phyloP scores from a whole-genome alignment of 2,329 filamentous ascomycete genomes.

The Fusarium sarcochroum region DNA sequence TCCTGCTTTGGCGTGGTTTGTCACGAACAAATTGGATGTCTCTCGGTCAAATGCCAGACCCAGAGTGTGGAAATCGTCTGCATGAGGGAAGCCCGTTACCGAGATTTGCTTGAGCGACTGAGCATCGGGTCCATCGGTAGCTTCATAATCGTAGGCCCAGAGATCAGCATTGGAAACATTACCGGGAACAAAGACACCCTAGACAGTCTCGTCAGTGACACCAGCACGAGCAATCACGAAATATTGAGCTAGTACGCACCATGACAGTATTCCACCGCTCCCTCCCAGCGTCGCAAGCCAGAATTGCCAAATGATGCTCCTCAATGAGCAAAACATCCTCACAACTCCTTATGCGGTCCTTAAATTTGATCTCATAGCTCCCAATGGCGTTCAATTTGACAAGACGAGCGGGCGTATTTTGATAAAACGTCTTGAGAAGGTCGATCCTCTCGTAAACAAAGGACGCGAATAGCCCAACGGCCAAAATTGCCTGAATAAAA shows the following conservation, averaged over 20 bases:
- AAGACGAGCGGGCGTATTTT: constrained; percentile 52
- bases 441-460: constrained; percentile 34
- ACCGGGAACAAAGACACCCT: constrained; percentile 47
- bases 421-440: constrained; percentile 42
- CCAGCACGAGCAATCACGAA: fast-evolving
- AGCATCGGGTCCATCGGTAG: constrained; percentile 14
- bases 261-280: constrained; percentile 60
- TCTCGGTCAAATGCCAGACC: constrained; percentile 57
- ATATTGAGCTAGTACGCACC: constrained; percentile 42
- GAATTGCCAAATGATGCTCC: constrained; percentile 53
- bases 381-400: constrained; percentile 47
- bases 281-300: constrained; percentile 57
- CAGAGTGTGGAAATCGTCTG: constrained; percentile 57
- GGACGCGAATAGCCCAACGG: constrained; percentile 19
- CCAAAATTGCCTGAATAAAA: constrained; percentile 3
- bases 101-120: constrained; percentile 44
- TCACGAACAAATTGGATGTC: constrained; percentile 54
- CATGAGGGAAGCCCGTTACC: constrained; percentile 38
- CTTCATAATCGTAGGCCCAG: constrained; percentile 56
- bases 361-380: constrained; percentile 53
- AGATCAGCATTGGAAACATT: constrained; percentile 48
- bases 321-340: constrained; percentile 58
- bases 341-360: constrained; percentile 56
- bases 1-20: constrained; percentile 55
- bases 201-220: not conserved